Evolutionary conservation across 495 filamentous ascomycete species (phyloP).

Genomic region (Cenococcum geophilum): DNA sequence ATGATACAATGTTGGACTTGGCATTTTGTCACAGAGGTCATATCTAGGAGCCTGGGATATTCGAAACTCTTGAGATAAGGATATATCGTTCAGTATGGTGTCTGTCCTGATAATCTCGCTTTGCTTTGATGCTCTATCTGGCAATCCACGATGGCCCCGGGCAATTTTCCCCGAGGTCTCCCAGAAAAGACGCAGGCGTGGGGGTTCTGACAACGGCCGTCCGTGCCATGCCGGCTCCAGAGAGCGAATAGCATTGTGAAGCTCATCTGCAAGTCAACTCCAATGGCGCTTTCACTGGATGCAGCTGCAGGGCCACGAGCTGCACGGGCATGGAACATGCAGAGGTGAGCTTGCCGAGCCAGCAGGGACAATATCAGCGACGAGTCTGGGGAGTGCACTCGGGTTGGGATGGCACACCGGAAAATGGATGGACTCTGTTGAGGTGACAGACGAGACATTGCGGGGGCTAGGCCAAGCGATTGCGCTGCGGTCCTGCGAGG

Average conservation of each 20-base stretch:
- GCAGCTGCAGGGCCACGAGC: constrained; percentile 17
- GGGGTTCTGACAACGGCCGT: constrained; percentile 13
- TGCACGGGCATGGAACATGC: constrained; percentile 14
- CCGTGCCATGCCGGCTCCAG: constrained; percentile 20
- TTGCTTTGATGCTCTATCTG: constrained; percentile 2
- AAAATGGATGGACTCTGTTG: neutral
- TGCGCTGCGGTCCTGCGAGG: neutral
- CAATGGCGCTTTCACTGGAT: constrained; percentile 22
- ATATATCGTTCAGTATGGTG: constrained; percentile 8
- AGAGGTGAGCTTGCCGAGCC: neutral
- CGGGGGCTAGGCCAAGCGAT: too few relatives aligned
- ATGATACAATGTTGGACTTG: neutral
- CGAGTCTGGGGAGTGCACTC: neutral
- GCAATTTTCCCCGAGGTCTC: neutral
- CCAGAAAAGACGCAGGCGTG: constrained; percentile 8
- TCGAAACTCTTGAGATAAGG: constrained; percentile 22
- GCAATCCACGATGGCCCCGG: neutral
- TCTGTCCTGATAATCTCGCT: constrained; percentile 8
- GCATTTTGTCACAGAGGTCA: neutral
- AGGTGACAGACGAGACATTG: neutral
- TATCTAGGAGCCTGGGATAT: constrained; percentile 2
- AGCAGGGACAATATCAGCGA: constrained; percentile 5
- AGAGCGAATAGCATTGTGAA: constrained; percentile 15
- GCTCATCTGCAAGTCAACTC: constrained; percentile 29
- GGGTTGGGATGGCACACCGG: neutral